Evolutionary conservation across 768 basidiomycete species (phyloP), one percentile per base, ranked within the genome.

Genomic region (Coprinopsis marcescibilis): DNA sequence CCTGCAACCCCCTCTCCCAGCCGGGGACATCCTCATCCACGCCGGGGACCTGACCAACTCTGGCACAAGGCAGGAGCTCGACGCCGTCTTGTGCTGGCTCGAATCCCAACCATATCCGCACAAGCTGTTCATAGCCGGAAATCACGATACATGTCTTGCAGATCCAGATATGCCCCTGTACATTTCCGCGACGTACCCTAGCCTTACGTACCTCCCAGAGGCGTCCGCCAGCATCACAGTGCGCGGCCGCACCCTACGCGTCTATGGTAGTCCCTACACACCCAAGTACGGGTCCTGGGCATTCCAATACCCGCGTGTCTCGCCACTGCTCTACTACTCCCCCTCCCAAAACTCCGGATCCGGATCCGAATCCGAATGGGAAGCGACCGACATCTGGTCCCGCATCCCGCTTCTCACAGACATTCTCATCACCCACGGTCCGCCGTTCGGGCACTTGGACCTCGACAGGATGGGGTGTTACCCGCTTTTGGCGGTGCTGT

Each of bases 121-220:
- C 57, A 75, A 73, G 43, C 29, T 73, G 15, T 62, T 70, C 49
- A 65, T 73, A 26, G 73, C 65, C 6, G 73, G 73, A 1, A 73
- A 75, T 48, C 73, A 71, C 55, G 71, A 73, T 40, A n/a, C 24
- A 1, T 43, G 48, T 10, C 62, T 72, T 30, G 51, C 52, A 2
- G 52, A 52, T 13, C 41, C 51, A 4, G 52, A 58, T 15, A 53
- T 14, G 5, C 34, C 21, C n/a, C 46, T 38, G 7, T 43, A 37
- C 34, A 52, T 57, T 29, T 24, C 44, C 20, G 35, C 41, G 13
- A 45, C 50, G 17, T 65, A 58, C 50, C 62, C 66, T 13, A 33
- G 47, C 4, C 53, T 72, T 3, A 64, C 52, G 0, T 75, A 73
- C 44, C 67, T 76, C 43, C 55, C 68, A 35, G 63, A 74, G 15